A percentile compares a stretch with the other conserved stretches of the same genome.
Evolutionary conservation across 352 stramenopile species (phyloP).

Genomic region (Phytophthora pinifolia): DNA sequence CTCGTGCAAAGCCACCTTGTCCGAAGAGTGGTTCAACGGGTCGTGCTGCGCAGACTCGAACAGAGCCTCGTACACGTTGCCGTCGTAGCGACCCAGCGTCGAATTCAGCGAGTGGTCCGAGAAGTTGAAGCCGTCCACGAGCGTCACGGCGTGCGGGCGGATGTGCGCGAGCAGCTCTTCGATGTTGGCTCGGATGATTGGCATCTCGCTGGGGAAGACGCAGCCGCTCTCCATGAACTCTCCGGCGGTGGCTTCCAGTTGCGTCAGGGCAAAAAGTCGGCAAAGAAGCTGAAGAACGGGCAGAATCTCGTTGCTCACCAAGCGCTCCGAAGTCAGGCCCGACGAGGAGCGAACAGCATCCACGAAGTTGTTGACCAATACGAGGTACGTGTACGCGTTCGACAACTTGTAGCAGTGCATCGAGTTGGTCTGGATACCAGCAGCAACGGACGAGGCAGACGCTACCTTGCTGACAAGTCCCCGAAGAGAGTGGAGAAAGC

Average conservation of each 20-base stretch:
- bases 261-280: conserved; percentile 72
- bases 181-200: conserved; percentile 49
- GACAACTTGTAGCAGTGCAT: conserved; percentile 61
- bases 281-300: conserved; percentile 58
- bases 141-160: conserved; percentile 65
- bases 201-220: conserved; percentile 46
- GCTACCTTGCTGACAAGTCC: conserved; percentile 39
- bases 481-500: conserved; percentile 51
- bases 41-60: conserved; percentile 63
- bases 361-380: conserved; percentile 55
- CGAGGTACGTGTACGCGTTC: conserved; percentile 56
- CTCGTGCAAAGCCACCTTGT: conserved; percentile 66
- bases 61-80: conserved; percentile 73
- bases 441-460: conserved; percentile 28
- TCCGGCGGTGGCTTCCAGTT: conserved; percentile 59
- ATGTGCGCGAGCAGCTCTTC: conserved; percentile 52
- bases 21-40: conserved; percentile 56
- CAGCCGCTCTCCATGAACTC: conserved; percentile 71
- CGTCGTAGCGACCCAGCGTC: conserved; percentile 70
- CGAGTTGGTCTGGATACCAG: conserved; percentile 60
- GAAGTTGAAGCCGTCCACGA: conserved; percentile 83
- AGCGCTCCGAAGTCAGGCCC: conserved; percentile 26
- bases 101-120: conserved; percentile 74
- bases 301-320: conserved; percentile 20
- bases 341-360: conserved; percentile 27